These are phyloP conservation scores for Entomortierella lignicola DNA, from an alignment of 192 early-diverging fungal genomes.

Conservation along the genomic window DNA sequence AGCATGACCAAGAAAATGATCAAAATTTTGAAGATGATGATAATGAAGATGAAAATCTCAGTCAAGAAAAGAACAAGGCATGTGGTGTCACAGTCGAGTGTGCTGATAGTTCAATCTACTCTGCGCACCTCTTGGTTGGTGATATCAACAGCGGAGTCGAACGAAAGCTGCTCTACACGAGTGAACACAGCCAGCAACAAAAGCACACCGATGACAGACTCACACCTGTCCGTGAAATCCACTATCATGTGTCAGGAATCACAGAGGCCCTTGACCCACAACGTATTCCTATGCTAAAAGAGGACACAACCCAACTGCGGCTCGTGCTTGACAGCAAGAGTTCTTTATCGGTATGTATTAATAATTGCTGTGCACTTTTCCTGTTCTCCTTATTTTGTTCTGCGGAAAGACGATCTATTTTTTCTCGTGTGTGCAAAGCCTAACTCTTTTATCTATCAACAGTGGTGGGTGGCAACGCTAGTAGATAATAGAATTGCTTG, in stretches of 20 bases:
- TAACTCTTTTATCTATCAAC: background rate
- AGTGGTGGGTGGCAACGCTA: constrained; percentile 52
- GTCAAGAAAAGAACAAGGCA: constrained; percentile 11
- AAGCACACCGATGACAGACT: background rate
- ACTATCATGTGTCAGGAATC: constrained; percentile 38
- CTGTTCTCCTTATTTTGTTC: background rate
- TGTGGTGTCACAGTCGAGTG: constrained; percentile 40
- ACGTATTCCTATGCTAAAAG: constrained; percentile 35
- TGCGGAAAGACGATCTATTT: background rate
- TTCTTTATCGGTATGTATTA: constrained; percentile 28
- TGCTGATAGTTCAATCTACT: constrained; percentile 31
- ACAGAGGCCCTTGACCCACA: constrained; percentile 46
- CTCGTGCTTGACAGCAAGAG: constrained; percentile 31
- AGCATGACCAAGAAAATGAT: background rate
- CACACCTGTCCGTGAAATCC: constrained; percentile 14
- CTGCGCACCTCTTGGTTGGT: constrained; percentile 26
- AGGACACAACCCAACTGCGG: constrained; percentile 40
- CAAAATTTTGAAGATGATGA: background rate
- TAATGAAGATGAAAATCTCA: constrained; percentile 6
- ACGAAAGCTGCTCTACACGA: constrained; percentile 1
- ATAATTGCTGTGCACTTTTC: background rate
- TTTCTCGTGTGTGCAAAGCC: background rate
- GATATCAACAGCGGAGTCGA: constrained; percentile 31
- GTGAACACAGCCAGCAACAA: background rate
- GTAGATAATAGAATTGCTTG: constrained; percentile 46